A percentile compares a stretch with the other conserved stretches of the same genome.
Conservation (phyloP, 371 early-diverging fungal species). For the Mortierella sp. region DNA sequence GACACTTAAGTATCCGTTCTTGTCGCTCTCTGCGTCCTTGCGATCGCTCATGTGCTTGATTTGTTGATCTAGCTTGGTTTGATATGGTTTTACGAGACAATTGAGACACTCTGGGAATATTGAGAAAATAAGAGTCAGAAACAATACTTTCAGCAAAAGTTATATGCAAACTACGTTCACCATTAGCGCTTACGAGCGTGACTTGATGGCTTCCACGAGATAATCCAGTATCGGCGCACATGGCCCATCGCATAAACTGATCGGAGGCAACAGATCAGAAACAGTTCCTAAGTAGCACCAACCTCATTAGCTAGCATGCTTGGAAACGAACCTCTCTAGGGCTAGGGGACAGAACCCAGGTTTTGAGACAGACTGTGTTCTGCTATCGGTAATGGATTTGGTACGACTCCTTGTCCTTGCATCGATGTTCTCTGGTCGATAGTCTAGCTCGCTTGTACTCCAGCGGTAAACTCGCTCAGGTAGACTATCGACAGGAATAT, state of each 20-base stretch:
- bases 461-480: conserved; percentile 41
- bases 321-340: conserved; percentile 14
- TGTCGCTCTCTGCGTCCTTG: conserved; percentile 1
- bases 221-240: conserved; percentile 38
- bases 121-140: neutral
- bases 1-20: neutral
- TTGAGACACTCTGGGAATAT: neutral
- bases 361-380: neutral
- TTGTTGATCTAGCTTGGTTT: neutral
- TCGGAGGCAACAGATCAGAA: neutral
- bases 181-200: conserved; percentile 33
- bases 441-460: conserved; percentile 33
- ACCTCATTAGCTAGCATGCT: neutral
- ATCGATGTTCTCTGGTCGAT: conserved; percentile 19
- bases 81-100: neutral
- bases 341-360: conserved; percentile 16
- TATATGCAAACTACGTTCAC: neutral
- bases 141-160: neutral
- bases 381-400: neutral
- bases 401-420: conserved; percentile 7
- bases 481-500: conserved; percentile 5
- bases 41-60: neutral
- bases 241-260: conserved; percentile 37
- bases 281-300: neutral
- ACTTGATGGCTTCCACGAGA: conserved; percentile 21